Evolutionary conservation across 129 eudicot genomes (phyloP), one percentile per base, ranked within the genome.

Genomic region (Logfia minima): DNA sequence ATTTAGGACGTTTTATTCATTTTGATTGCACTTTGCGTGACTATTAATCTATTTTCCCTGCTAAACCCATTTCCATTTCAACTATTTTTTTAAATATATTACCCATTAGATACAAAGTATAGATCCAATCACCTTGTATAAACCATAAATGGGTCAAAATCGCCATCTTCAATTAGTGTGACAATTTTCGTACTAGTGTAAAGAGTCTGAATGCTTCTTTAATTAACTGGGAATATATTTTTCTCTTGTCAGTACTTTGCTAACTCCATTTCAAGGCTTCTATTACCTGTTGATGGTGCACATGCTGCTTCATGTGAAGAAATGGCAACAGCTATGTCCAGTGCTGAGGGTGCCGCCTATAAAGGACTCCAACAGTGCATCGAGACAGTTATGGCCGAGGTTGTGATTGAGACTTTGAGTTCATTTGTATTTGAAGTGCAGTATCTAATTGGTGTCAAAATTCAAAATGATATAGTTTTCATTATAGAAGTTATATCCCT

Each of bases 301-400:
- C 97, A 95, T 88, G 97, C 99, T 81, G 96, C 97, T 73, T 82
- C 97, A 48, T 89, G 92, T 64, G 97, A 95, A 84, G 99, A 95
- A 80, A 95, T 95, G 99, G 88, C 96, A 70, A 75, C 92, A 56
- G 96, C 99, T 26, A 91, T 95, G 99, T 86, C 97, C 53, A 89
- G 84, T 84, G 96, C 99, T 31, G 99, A 95, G 79, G 89, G 89
- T 76, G 97, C 92, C 80, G 99, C 99, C 68, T 86, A 91, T 82
- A 95, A 89, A 84, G 99, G 99, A 48, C 99, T 95, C 77, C 99
- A 95, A 76, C 99, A 91, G 67, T 95, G 99, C 87, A 91, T 95
- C 26, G 99, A 91, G 75, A 91, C 99, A 14, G 99, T 95, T 62
- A 91, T 95, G 91, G 99, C 99, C 31, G 99, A 95, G 94, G 97